Evolutionary conservation across 2,329 filamentous ascomycete genomes (phyloP).

Genomic region (Metarhizium sp.): DNA sequence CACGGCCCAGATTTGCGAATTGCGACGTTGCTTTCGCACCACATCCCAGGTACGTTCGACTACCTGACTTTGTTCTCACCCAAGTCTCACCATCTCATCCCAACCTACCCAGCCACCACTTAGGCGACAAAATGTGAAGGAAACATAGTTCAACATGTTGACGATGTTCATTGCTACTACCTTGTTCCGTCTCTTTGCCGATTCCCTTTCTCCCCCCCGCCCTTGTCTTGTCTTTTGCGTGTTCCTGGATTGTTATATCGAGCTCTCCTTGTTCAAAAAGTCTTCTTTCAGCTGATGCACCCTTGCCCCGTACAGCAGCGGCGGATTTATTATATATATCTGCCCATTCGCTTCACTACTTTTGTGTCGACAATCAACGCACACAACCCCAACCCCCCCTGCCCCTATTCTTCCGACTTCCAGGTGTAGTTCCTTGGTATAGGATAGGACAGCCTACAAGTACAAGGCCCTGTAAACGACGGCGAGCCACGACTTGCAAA

Average conservation of each 20-base stretch:
- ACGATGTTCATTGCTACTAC: not conserved
- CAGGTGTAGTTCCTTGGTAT: too few relatives aligned
- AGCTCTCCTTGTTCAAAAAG: not conserved
- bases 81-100: not conserved
- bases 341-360: too few relatives aligned
- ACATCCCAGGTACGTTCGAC: too few relatives aligned
- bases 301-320: not conserved
- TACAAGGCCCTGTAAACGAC: not conserved
- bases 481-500: not conserved
- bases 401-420: too few relatives aligned
- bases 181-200: not conserved
- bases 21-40: too few relatives aligned
- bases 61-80: constrained; percentile 6
- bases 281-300: not conserved
- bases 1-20: too few relatives aligned
- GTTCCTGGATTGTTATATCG: not conserved
- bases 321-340: not conserved
- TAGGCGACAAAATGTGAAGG: not conserved
- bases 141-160: not conserved
- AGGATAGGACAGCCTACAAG: too few relatives aligned
- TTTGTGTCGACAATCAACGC: too few relatives aligned
- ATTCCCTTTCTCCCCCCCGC: not conserved
- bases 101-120: not conserved
- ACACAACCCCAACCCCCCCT: too few relatives aligned
- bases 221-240: not conserved